phyloP scores from a whole-genome alignment of 345 rosid genomes.

The Euclidium syriacum region DNA sequence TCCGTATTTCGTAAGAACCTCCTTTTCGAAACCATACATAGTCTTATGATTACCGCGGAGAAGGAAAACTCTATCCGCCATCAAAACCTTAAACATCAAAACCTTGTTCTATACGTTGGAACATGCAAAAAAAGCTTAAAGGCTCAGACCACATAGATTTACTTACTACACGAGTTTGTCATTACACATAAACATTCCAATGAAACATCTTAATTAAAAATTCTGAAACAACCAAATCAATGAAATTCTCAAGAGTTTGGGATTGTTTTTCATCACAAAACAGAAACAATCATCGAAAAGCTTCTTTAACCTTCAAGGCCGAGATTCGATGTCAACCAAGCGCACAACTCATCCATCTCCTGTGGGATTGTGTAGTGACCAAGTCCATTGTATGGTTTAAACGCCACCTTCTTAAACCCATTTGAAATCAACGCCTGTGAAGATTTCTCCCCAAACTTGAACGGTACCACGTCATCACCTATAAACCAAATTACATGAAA shows the following conservation, averaged over 20 bases:
- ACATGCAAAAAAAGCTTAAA: too few species aligned
- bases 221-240: slow-evolving; percentile 4
- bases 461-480: slow-evolving; percentile 90
- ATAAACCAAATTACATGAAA: slow-evolving; percentile 22
- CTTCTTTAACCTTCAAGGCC: slow-evolving; percentile 40
- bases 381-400: slow-evolving; percentile 73
- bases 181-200: background rate
- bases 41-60: slow-evolving; percentile 98
- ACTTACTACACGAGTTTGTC: background rate
- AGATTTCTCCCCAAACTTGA: slow-evolving; percentile 88
- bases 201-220: background rate
- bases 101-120: too few species aligned
- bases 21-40: slow-evolving; percentile 88
- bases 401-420: slow-evolving; percentile 66
- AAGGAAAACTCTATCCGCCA: slow-evolving; percentile 82
- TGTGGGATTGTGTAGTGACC: slow-evolving; percentile 90
- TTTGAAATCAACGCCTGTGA: slow-evolving; percentile 46
- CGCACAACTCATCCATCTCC: slow-evolving; percentile 80
- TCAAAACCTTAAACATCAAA: too few species aligned
- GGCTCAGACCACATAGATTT: too few species aligned
- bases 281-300: background rate
- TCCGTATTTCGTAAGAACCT: slow-evolving; percentile 74
- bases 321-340: slow-evolving; percentile 67
- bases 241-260: background rate
- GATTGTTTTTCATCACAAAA: slow-evolving; percentile 1